Base-by-base conservation (phyloP, 2,329 filamentous ascomycete species). In the Sporothrix brasiliensis region DNA sequence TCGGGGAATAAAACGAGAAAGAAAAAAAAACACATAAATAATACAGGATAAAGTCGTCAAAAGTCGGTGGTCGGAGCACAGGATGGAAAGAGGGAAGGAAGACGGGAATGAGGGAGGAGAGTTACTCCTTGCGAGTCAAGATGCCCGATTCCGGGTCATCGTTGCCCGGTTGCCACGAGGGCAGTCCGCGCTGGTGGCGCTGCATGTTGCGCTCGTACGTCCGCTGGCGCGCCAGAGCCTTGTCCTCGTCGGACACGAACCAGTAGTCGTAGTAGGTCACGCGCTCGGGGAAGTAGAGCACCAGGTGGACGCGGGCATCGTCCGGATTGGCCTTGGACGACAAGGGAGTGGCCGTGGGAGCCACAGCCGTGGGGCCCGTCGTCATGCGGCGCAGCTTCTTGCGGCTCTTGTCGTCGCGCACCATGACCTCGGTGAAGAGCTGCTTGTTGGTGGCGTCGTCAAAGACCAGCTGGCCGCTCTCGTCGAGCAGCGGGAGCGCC, bases 271-370 rank as follows among this genome's bases (percentile, higher is more conserved):
- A 73, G 69, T 73, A 67, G 52, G 71, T 68, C 6, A 76, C 74
- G 2, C 73, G 74, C 72, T 76, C 75, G 6, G 75, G 75, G 60
- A 74, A 75, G 72, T 74, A 74, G 63, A 75, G 72, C 30, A 76
- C 70, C 21, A 75, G 72, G 53, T 74, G 72, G 44, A 75, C 73
- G 56, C 72, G 73, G 11, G 71, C 49, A 34, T 75, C 74, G 47
- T 71, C 70, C 7, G 73, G 58, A 21, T 67, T 68, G 63, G 21
- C n/a, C 50, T 41, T 21, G 41, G 58, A 14, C 1, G 66, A 41
- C 30, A 47, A 34, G 4, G 61, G 10, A 1, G 67, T 11, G 9
- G 61, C 11, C 5, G 52, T 27, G 13, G 49, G 44, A 30, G 27
- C 60, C 6, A 27, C 58, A n/a, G 39, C 44, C n/a, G 49, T 47